Evolutionary conservation across 129 eudicot species (phyloP).

Genomic region (Helianthus tuberosus): DNA sequence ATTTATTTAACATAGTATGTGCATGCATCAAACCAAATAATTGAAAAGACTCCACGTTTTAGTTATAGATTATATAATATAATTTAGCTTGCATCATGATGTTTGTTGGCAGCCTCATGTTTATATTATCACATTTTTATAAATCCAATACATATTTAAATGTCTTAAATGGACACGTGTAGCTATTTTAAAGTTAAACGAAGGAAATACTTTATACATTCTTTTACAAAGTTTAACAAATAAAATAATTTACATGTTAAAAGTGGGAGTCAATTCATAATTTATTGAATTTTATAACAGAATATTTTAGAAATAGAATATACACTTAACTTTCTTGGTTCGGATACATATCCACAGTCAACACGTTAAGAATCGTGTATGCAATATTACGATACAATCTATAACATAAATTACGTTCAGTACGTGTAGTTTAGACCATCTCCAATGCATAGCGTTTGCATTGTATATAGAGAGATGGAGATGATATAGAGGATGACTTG

Average conservation of each 20-base stretch:
- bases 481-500: no score
- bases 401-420: no score
- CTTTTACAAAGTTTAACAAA: not conserved
- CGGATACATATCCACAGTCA: not conserved
- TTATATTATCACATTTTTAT: not conserved
- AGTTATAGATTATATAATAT: not conserved
- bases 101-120: not conserved
- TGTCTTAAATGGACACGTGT: not conserved
- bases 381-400: no score
- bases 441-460: no score
- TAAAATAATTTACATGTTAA: not conserved
- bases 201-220: not conserved
- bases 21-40: constrained; percentile 11
- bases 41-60: constrained; percentile 15
- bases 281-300: not conserved
- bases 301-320: not conserved
- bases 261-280: not conserved
- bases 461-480: no score
- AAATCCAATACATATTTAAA: constrained; percentile 6
- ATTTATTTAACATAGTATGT: not conserved
- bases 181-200: not conserved
- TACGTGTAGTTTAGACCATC: no score
- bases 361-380: no score
- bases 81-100: not conserved
- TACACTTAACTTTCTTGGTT: not conserved